Conservation (phyloP, 2,329 filamentous ascomycete species). For the Xylariaceae sp. region DNA sequence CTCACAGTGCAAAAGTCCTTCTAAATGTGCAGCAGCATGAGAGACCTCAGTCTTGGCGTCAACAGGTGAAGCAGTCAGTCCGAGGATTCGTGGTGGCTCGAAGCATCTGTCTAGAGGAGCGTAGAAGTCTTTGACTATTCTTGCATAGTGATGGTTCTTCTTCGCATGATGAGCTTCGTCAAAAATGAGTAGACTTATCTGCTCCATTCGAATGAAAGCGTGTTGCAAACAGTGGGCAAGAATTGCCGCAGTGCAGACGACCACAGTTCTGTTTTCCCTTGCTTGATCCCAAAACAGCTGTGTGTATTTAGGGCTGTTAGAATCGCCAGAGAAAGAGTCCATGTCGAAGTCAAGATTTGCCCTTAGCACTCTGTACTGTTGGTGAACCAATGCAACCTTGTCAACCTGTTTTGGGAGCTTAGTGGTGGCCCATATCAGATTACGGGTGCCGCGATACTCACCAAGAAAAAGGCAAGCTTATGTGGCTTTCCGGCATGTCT, state of each 20-base stretch:
- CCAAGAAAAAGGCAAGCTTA: conserved; percentile 81
- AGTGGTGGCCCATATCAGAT: neutral
- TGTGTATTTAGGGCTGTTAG: conserved; percentile 42
- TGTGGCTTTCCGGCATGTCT: conserved; percentile 58
- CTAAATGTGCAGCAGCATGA: conserved; percentile 69
- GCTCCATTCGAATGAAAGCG: conserved; percentile 74
- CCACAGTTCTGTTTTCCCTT: conserved; percentile 67
- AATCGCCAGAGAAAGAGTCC: conserved; percentile 71
- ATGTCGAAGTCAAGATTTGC: conserved; percentile 77
- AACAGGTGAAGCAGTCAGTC: conserved; percentile 95
- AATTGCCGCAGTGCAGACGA: conserved; percentile 91
- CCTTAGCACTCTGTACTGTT: conserved; percentile 80
- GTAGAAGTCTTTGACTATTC: conserved; percentile 88
- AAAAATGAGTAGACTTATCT: conserved; percentile 88
- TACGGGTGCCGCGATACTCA: conserved; percentile 31
- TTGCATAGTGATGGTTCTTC: conserved; percentile 86
- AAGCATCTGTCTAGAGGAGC: conserved; percentile 41
- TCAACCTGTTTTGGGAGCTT: conserved; percentile 56
- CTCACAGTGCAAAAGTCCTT: conserved; percentile 72
- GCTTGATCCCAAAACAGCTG: conserved; percentile 51
- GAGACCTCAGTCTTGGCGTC: conserved; percentile 75
- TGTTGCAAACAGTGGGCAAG: conserved; percentile 74
- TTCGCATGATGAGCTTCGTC: conserved; percentile 97
- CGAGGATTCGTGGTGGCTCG: conserved; percentile 73
- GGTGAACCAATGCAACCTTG: conserved; percentile 84